phyloP scores from a whole-genome alignment of 176 grass and related monocot species.

The Carex pumila region DNA sequence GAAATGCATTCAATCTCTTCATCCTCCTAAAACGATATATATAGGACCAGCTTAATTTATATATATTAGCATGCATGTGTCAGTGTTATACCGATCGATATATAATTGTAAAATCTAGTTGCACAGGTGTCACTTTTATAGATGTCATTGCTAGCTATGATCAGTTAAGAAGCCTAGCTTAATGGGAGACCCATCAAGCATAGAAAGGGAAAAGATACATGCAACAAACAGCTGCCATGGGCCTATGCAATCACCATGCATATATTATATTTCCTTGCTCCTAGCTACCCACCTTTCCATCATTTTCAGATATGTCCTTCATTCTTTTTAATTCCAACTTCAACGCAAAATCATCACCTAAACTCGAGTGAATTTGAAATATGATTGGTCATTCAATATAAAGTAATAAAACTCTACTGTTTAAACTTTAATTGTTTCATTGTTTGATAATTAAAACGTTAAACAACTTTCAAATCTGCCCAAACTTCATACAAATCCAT shows the following conservation, averaged over 20 bases:
- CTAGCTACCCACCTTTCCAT: neutral
- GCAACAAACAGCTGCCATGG: slow-evolving; percentile 23
- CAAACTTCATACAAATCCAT: too few relatives aligned
- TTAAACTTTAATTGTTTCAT: too few relatives aligned
- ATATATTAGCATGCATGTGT: neutral
- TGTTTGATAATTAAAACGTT: too few relatives aligned
- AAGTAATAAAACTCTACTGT: too few relatives aligned
- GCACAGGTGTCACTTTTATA: slow-evolving; percentile 24
- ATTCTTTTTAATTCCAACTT: neutral
- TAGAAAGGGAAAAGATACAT: slow-evolving; percentile 12
- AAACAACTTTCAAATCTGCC: too few relatives aligned
- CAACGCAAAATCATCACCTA: neutral
- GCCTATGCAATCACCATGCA: slow-evolving; percentile 22
- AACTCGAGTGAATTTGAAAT: too few relatives aligned
- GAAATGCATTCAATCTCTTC: too few relatives aligned
- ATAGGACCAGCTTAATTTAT: neutral
- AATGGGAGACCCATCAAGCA: slow-evolving; percentile 6
- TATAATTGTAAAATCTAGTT: neutral
- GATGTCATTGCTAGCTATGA: slow-evolving; percentile 1
- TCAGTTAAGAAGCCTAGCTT: neutral
- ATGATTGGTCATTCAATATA: too few relatives aligned
- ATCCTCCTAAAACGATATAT: too few relatives aligned
- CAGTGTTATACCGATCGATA: neutral
- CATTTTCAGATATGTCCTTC: neutral
- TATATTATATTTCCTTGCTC: neutral